Base-by-base conservation (phyloP, 2,329 filamentous ascomycete species). In the Penicillium olsonii region DNA sequence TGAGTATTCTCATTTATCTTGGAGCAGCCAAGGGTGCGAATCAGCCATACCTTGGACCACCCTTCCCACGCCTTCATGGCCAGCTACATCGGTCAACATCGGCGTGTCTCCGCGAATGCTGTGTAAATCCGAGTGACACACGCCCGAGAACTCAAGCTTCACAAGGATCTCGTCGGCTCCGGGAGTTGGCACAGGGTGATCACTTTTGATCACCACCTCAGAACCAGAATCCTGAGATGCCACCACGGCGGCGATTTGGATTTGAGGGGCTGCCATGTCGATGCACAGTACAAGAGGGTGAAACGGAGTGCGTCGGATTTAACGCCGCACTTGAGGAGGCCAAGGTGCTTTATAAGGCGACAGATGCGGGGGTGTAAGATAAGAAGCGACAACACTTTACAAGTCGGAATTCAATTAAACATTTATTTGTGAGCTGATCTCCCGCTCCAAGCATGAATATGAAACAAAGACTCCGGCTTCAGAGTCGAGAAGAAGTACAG, bases 61-160 rank as follows among this genome's bases (percentile, higher is more conserved):
- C 9, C 55, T 66, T 4, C 75, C 75, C 17, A 78, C 67, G 15
- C 75, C 75, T 49, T 78, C 75, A 54, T 78, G 75, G 2, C 75
- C 75, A 3, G 75, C 74, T 4, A 77, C 70, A 49, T 75, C 66
- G 6, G 74, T 77, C 60, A 63, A 57, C 74, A 77, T 63, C 39
- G 69, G 57, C 53, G 74, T 65, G 57, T 73, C 68, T 7, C 71
- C 71, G 10, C 68, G 67, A 5, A 77, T 69, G 51, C 75, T 76
- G 50, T 72, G 71, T 47, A 75, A 70, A 59, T 78, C 75, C 1
- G 74, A 76, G 60, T 78, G 75, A 43, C 75, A 78, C 19, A 78
- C 72, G 0, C 75, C 75, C 0, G 73, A 76, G 56, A 64, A 77
- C 52, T 78, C 75, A 9, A 77, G 63, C 50, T 77, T 76, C 33